These are phyloP conservation scores for Saccharomyces hybrid DNA, from an alignment of 1,139 yeast genomes.

Conservation along the genomic window DNA sequence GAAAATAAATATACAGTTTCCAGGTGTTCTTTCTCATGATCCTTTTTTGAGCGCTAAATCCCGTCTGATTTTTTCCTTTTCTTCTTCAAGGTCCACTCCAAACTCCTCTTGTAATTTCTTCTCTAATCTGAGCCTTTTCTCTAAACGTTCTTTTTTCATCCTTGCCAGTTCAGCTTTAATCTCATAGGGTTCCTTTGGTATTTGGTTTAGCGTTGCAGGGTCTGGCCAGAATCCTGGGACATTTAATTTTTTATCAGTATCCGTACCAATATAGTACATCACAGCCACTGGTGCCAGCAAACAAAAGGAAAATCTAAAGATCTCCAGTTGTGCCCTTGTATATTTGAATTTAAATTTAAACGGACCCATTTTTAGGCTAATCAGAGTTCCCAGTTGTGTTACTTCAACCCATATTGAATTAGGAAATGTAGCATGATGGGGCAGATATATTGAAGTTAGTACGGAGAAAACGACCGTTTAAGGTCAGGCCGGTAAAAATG, in stretches of 20 bases:
- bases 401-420: not conserved
- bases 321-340: slow-evolving; percentile 57
- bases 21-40: not conserved
- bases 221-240: slow-evolving; percentile 98
- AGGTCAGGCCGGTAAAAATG: not conserved
- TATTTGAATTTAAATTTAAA: slow-evolving; percentile 21
- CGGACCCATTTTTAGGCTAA: not conserved
- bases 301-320: slow-evolving; percentile 75
- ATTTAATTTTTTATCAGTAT: slow-evolving; percentile 80
- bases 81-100: slow-evolving; percentile 49
- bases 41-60: slow-evolving; percentile 14
- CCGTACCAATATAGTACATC: slow-evolving; percentile 88
- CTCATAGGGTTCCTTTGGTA: slow-evolving; percentile 90
- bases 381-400: too few relatives aligned
- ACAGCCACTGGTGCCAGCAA: slow-evolving; percentile 78
- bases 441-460: too few relatives aligned
- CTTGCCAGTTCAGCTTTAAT: slow-evolving; percentile 87
- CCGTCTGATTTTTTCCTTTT: slow-evolving; percentile 31
- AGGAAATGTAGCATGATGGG: too few relatives aligned
- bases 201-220: slow-evolving; percentile 80
- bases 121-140: slow-evolving; percentile 66
- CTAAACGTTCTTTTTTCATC: slow-evolving; percentile 66
- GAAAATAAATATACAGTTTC: not conserved
- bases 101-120: slow-evolving; percentile 60
- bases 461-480: too few relatives aligned